phyloP scores from a whole-genome alignment of 768 basidiomycete species.

The Serendipita indica region DNA sequence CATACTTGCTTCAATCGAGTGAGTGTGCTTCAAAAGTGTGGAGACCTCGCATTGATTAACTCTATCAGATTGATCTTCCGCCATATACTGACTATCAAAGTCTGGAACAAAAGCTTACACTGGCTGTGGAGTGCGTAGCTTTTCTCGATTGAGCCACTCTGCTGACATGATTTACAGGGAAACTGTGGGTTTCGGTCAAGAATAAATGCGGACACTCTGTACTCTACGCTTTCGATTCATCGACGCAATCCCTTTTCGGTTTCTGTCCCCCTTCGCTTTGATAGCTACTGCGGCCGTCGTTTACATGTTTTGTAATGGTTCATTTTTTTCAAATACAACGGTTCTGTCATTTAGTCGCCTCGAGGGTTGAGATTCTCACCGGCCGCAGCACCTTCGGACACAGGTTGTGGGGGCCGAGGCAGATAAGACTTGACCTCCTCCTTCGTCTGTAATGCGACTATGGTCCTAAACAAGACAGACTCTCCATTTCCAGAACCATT shows the following conservation, averaged over 20 bases:
- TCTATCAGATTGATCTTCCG: slow-evolving; percentile 82
- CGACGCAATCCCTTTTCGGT: neutral
- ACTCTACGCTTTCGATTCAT: neutral
- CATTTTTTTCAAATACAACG: neutral
- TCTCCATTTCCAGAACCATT: neutral
- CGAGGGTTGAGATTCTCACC: too few relatives aligned
- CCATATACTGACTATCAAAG: slow-evolving; percentile 93
- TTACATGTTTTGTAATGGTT: neutral
- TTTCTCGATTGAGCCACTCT: slow-evolving; percentile 12
- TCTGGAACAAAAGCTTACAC: slow-evolving; percentile 85
- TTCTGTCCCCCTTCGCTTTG: neutral
- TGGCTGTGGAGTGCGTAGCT: slow-evolving; percentile 74
- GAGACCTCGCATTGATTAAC: neutral
- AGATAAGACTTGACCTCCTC: neutral
- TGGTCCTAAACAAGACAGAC: neutral
- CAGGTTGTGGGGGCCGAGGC: too few relatives aligned
- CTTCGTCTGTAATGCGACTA: neutral
- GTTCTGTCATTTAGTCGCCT: neutral
- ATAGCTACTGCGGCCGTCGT: neutral
- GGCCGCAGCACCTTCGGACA: too few relatives aligned
- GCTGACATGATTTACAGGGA: slow-evolving; percentile 37
- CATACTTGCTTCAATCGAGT: slow-evolving; percentile 66
- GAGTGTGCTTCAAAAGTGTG: slow-evolving; percentile 8
- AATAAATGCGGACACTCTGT: slow-evolving; percentile 31
- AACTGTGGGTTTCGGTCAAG: slow-evolving; percentile 89